Base-by-base conservation (phyloP, 768 basidiomycete species). In the Astraeus odoratus region DNA sequence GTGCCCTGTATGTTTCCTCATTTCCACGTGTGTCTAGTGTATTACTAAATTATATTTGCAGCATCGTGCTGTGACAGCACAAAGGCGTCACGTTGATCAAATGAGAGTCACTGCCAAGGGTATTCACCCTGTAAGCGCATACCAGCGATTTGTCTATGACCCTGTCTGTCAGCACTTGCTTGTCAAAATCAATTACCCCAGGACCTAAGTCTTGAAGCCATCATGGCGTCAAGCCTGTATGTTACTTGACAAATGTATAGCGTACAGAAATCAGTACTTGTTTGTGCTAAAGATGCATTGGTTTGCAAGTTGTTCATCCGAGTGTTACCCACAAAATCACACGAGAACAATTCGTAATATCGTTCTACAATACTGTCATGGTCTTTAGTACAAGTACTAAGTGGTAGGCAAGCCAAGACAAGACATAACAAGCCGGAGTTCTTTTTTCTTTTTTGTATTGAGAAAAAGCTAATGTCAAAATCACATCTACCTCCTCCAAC, bases 401-500 rank as follows among this genome's bases (percentile, higher is more conserved):
- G n/a, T n/a, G n/a, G n/a, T n/a, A n/a, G n/a, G n/a, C n/a, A n/a
- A n/a, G n/a, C n/a, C n/a, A n/a, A n/a, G n/a, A n/a, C n/a, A n/a
- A n/a, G n/a, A n/a, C n/a, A n/a, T n/a, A n/a, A n/a, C n/a, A n/a
- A n/a, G n/a, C n/a, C n/a, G n/a, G n/a, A n/a, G n/a, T n/a, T n/a
- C n/a, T n/a, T n/a, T n/a, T n/a, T n/a, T n/a, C n/a, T n/a, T n/a
- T n/a, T n/a, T n/a, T n/a, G n/a, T n/a, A n/a, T n/a, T n/a, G n/a
- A n/a, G n/a, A n/a, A n/a, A n/a, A n/a, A n/a, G n/a, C n/a, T 12
- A 12, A 31, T 12, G 30, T 12, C 30, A 31, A 31, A 10, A 40
- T 46, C 25, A 12, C 25, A 39, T 48, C 53, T 46, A 16, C 39
- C 18, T 53, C 49, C 18, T 51, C 46, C 63, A 2, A 44, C 61